Conservation (phyloP, 1,284 basidiomycete species). For the Ceratobasidium sp. region DNA sequence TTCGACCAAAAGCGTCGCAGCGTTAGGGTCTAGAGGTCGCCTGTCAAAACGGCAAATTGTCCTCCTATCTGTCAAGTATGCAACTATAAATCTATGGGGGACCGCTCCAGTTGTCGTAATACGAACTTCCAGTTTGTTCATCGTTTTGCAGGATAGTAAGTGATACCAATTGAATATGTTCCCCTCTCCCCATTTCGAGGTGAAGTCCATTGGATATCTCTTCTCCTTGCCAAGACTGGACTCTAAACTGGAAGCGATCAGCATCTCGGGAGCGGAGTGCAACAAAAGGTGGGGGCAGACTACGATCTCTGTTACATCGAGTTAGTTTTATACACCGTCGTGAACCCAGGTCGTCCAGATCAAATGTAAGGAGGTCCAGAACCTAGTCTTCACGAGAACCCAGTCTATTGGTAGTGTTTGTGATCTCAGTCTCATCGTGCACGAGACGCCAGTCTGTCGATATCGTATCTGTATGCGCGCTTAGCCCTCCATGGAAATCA, state of each 20-base stretch:
- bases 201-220: background rate
- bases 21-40: background rate
- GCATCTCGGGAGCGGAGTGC: background rate
- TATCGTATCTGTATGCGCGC: too few relatives aligned
- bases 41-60: slow-evolving; percentile 24
- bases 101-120: background rate
- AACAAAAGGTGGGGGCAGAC: too few relatives aligned
- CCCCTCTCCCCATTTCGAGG: slow-evolving; percentile 2
- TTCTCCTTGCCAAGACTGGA: background rate
- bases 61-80: background rate
- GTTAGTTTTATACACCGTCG: too few relatives aligned
- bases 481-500: too few relatives aligned
- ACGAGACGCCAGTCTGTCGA: too few relatives aligned
- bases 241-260: background rate
- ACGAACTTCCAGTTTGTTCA: slow-evolving; percentile 21
- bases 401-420: too few relatives aligned
- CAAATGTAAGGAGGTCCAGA: too few relatives aligned
- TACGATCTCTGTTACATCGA: too few relatives aligned
- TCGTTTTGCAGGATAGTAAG: background rate
- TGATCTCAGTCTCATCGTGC: too few relatives aligned
- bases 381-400: too few relatives aligned
- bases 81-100: slow-evolving; percentile 22
- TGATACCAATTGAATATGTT: slow-evolving; percentile 13
- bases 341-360: too few relatives aligned
- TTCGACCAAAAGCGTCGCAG: background rate